Evolutionary conservation across 2,329 filamentous ascomycete genomes (phyloP), one percentile per base, ranked within the genome.

Genomic region (Trichophyton rubrum): DNA sequence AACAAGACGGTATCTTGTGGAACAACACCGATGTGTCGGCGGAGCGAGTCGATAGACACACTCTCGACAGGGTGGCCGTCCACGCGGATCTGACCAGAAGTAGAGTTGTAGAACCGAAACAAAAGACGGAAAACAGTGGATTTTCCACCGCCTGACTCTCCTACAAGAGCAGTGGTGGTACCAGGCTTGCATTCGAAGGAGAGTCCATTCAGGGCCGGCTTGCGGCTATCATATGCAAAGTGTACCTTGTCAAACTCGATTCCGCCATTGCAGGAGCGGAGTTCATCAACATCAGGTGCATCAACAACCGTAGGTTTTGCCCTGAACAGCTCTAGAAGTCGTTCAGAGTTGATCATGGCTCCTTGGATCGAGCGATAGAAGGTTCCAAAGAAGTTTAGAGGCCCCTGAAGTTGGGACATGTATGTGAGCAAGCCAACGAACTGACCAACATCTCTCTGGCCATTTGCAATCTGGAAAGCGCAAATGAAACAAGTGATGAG

Each of bases 351-450:
- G 70, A 99, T 97, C 87, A 99, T 89, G 59, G 92, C 89, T 67
- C 91, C 93, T 74, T 97, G 93, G 4, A 97, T 92, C 63, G 90
- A 93, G 58, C 92, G 84, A 73, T 97, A 99, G 72, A 97, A 97
- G 0, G 90, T 93, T 61, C 92, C 93, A 67, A 93, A 92, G 75
- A 90, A 92, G 72, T 92, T 91, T 62, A 92, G 78, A 0, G 89
- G 89, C 0, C 85, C 85, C 70, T 92, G 89, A 17, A 93, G 78
- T 72, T 93, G 89, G 17, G 84, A 84, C 72, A 92, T 84, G 70
- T 91, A 92, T 3, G 86, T 87, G 65, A 92, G 79, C 62, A 92
- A 78, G 27, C 80, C 78, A 56, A 90, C 85, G 72, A 90, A 92
- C 63, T 87, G 80, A 59, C 87, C 87, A 40, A 90, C 83, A 22